phyloP scores from a whole-genome alignment of 2,329 filamentous ascomycete species.

The Coleophoma cylindrospora region DNA sequence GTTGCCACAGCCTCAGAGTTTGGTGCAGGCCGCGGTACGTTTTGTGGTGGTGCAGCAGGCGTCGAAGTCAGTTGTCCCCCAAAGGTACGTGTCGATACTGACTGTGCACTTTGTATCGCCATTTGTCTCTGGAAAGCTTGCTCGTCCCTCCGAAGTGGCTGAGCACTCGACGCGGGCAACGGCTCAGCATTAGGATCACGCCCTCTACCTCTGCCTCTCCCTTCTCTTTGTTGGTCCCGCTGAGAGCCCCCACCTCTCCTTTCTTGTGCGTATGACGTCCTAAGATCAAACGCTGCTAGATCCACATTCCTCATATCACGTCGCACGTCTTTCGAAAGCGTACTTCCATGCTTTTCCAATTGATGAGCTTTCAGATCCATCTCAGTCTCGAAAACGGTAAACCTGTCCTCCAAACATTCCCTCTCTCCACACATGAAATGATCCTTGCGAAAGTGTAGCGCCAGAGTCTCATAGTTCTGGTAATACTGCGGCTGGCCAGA shows the following conservation, averaged over 20 bases:
- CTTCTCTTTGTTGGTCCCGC: slow-evolving; percentile 30
- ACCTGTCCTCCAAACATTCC: slow-evolving; percentile 94
- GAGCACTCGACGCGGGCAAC: slow-evolving; percentile 69
- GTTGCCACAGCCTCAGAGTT: slow-evolving; percentile 13
- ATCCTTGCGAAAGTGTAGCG: slow-evolving; percentile 80
- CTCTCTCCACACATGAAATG: slow-evolving; percentile 81
- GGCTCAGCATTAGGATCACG: slow-evolving; percentile 84
- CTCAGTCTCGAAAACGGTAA: slow-evolving; percentile 92
- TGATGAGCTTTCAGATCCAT: slow-evolving; percentile 95
- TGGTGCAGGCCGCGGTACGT: slow-evolving; percentile 12
- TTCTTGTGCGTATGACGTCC: slow-evolving; percentile 63
- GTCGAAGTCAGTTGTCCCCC: slow-evolving; percentile 68
- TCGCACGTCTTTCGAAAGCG: slow-evolving; percentile 75
- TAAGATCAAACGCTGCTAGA: slow-evolving; percentile 78
- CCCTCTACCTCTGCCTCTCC: slow-evolving; percentile 54
- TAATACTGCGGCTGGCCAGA: slow-evolving; percentile 76
- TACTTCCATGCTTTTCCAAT: slow-evolving; percentile 73
- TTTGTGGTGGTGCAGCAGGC: slow-evolving; percentile 35
- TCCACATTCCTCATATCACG: slow-evolving; percentile 83
- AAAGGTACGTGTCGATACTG: slow-evolving; percentile 74
- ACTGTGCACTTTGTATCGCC: slow-evolving; percentile 84
- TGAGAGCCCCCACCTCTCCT: slow-evolving; percentile 41
- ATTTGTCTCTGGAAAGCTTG: slow-evolving; percentile 88
- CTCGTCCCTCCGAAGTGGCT: slow-evolving; percentile 79
- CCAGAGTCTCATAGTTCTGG: slow-evolving; percentile 79